Conservation (phyloP, 2,329 filamentous ascomycete species). For the Alternaria sp. region DNA sequence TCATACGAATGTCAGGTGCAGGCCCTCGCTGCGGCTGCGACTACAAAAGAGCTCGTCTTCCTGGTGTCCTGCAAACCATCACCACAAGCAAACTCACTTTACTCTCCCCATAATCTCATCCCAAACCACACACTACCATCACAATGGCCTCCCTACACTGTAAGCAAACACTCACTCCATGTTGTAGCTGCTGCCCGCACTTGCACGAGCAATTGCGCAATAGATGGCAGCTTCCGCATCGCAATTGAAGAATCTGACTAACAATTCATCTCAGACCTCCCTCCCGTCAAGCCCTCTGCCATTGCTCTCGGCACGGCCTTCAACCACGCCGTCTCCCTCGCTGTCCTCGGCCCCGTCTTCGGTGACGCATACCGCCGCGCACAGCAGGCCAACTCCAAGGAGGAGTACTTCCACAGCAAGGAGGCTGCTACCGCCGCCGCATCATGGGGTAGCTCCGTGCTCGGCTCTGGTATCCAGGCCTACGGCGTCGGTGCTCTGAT, state of each 20-base stretch:
- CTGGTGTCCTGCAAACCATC: constrained; percentile 27
- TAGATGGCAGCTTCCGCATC: constrained; percentile 11
- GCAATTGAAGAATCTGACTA: constrained; percentile 18
- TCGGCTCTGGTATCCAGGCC: constrained; percentile 86
- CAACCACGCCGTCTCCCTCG: constrained; percentile 89
- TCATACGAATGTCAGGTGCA: constrained; percentile 41
- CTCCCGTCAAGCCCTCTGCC: constrained; percentile 94
- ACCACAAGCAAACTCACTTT: constrained; percentile 19
- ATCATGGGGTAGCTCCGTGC: constrained; percentile 87
- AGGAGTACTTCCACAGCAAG: constrained; percentile 94
- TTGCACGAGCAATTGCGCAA: constrained; percentile 16
- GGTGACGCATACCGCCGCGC: constrained; percentile 94
- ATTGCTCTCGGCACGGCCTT: constrained; percentile 96
- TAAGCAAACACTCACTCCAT: constrained; percentile 47
- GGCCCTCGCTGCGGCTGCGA: constrained; percentile 21
- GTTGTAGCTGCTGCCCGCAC: background rate
- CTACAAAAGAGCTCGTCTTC: constrained; percentile 44
- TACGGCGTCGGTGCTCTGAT: constrained; percentile 85
- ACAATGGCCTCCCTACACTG: constrained; percentile 67
- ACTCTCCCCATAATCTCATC: constrained; percentile 19
- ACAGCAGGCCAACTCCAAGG: constrained; percentile 89
- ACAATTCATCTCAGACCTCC: constrained; percentile 61
- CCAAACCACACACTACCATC: constrained; percentile 30
- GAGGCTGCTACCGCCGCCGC: constrained; percentile 87
- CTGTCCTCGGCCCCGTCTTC: constrained; percentile 86